A percentile compares a stretch with the other conserved stretches of the same genome.
Conservation (phyloP, 164 flowering plant species). For the Echeveria elegans region DNA sequence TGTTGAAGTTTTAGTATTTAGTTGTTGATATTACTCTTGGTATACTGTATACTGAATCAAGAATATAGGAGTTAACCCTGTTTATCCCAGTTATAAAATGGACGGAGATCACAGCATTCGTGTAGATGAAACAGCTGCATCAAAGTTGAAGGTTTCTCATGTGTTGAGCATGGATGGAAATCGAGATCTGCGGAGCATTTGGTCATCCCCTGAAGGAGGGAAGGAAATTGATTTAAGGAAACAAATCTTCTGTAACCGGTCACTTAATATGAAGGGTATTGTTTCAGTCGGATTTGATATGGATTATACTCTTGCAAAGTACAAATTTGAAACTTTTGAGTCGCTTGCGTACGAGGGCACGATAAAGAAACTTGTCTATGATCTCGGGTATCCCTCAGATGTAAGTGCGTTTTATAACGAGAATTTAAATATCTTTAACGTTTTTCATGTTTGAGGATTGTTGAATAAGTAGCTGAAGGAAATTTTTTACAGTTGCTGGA, state of each 20-base stretch:
- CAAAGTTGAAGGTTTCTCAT: constrained; percentile 15
- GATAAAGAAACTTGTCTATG: constrained; percentile 69
- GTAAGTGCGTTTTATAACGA: constrained; percentile 21
- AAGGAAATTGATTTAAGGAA: constrained; percentile 49
- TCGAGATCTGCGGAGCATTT: constrained; percentile 27
- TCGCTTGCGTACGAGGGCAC: constrained; percentile 93
- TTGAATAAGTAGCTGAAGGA: not conserved
- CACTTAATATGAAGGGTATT: constrained; percentile 85
- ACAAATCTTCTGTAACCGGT: constrained; percentile 87
- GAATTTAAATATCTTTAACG: too few species aligned
- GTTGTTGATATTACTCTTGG: constrained; percentile 4
- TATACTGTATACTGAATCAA: constrained; percentile 1
- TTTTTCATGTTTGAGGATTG: not conserved
- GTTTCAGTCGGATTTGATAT: constrained; percentile 96
- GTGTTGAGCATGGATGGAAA: constrained; percentile 15
- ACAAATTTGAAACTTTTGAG: constrained; percentile 92
- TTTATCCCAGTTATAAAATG: constrained; percentile 34
- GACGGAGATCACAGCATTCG: constrained; percentile 22
- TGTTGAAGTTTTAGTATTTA: not conserved
- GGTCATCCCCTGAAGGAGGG: constrained; percentile 71
- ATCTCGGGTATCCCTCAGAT: constrained; percentile 83
- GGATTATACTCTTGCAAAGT: constrained; percentile 97
- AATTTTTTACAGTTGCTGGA: constrained; percentile 44
- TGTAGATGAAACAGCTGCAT: constrained; percentile 15
- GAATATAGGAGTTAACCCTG: constrained; percentile 33